Conservation (phyloP, 495 filamentous ascomycete genomes). For the Penicillium canescens region DNA sequence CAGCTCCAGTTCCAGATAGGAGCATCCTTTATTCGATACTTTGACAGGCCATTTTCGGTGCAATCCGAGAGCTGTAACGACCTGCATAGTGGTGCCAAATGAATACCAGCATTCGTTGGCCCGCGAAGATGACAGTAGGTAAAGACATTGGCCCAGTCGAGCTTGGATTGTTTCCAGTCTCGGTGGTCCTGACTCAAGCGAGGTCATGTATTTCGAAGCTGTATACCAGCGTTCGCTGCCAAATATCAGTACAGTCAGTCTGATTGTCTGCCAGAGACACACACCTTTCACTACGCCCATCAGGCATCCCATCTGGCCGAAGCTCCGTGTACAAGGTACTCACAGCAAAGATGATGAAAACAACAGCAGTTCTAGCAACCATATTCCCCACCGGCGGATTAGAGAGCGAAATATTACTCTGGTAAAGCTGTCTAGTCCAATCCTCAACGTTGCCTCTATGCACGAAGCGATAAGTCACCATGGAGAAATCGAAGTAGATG, state of each 20-base stretch:
- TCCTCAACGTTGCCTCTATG: constrained; percentile 41
- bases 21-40: constrained; percentile 27
- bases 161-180: constrained; percentile 47
- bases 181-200: constrained; percentile 44
- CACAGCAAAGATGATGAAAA: constrained; percentile 47
- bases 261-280: not conserved
- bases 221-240: constrained; percentile 44
- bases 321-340: constrained; percentile 38
- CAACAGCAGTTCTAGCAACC: constrained; percentile 43
- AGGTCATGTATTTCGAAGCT: constrained; percentile 42
- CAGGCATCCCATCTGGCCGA: constrained; percentile 14
- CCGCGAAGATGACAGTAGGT: constrained; percentile 45
- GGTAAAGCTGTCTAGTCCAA: constrained; percentile 42
- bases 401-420: constrained; percentile 32
- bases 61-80: constrained; percentile 46
- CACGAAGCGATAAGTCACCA: constrained; percentile 50
- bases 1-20: constrained; percentile 40
- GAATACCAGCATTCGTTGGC: constrained; percentile 53
- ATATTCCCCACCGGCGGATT: constrained; percentile 38
- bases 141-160: constrained; percentile 45
- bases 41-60: constrained; percentile 40
- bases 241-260: not conserved
- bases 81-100: constrained; percentile 47
- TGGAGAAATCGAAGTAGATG: constrained; percentile 49
- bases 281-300: constrained; percentile 33